A percentile compares a stretch with the other conserved stretches of the same genome.
phyloP scores from a whole-genome alignment of 208 protist species.

The Crithidia expoeki region DNA sequence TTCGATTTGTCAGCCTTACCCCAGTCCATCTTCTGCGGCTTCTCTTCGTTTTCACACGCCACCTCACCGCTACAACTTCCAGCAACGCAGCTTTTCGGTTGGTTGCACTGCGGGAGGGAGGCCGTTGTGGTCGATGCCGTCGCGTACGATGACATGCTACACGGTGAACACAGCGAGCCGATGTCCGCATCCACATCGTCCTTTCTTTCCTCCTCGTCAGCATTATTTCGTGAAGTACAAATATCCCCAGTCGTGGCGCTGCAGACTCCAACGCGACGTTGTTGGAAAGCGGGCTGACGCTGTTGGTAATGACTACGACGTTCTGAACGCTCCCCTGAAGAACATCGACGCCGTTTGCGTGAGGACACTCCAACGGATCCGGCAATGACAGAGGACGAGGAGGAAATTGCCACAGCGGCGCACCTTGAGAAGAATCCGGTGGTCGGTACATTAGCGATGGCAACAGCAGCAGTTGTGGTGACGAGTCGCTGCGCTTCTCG shows the following conservation, averaged over 20 bases:
- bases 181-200: not conserved
- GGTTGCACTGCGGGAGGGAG: not conserved
- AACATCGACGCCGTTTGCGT: constrained; percentile 6
- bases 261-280: not conserved
- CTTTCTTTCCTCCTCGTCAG: not conserved
- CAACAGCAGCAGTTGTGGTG: not conserved
- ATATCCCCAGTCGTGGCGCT: not conserved
- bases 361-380: too few species aligned
- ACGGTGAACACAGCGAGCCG: not conserved
- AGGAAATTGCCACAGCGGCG: not conserved
- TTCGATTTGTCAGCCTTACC: too few species aligned
- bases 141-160: constrained; percentile 18
- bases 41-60: too few species aligned
- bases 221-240: not conserved
- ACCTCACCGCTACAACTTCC: too few species aligned
- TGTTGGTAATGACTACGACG: not conserved
- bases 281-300: not conserved
- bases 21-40: too few species aligned
- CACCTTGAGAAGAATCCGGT: not conserved
- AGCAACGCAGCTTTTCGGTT: not conserved
- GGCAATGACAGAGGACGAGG: too few species aligned
- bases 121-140: constrained; percentile 6
- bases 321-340: not conserved
- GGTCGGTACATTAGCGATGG: too few species aligned
- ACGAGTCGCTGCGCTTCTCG: not conserved